Evolutionary conservation across 805 yeast genomes (phyloP).

Genomic region (Blastobotrys attinorum): DNA sequence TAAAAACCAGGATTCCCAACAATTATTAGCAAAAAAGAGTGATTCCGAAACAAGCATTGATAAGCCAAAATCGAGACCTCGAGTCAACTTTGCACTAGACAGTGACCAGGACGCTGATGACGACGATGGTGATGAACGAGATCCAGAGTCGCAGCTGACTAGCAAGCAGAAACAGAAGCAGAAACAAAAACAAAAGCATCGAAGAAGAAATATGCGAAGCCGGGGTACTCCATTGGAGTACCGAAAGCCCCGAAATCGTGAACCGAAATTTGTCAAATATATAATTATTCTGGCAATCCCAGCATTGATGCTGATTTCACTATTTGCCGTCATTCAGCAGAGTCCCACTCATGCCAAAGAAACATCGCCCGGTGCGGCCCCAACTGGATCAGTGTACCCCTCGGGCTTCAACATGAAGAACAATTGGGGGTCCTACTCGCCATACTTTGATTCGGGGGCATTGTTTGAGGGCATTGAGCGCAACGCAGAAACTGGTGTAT

Average conservation of each 20-base stretch:
- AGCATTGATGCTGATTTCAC: slow-evolving; percentile 16
- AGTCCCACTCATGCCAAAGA: slow-evolving; percentile 15
- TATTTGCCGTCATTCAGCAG: slow-evolving; percentile 17
- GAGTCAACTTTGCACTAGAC: neutral
- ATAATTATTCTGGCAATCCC: slow-evolving; percentile 18
- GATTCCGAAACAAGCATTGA: neutral
- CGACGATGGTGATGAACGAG: too few species aligned
- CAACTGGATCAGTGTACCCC: slow-evolving; percentile 29
- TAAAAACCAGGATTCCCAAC: too few species aligned
- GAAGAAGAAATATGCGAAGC: slow-evolving; percentile 1
- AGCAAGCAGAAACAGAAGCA: too few species aligned
- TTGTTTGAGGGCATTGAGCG: slow-evolving; percentile 26
- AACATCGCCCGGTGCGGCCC: slow-evolving; percentile 29
- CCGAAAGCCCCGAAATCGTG: neutral
- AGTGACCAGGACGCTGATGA: neutral
- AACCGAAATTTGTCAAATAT: neutral
- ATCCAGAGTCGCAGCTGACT: too few species aligned
- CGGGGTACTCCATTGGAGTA: neutral
- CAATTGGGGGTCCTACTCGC: slow-evolving; percentile 35
- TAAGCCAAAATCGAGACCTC: neutral
- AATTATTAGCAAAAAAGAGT: too few species aligned
- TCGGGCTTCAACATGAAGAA: slow-evolving; percentile 33
- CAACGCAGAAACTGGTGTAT: neutral
- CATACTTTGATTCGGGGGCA: slow-evolving; percentile 31
- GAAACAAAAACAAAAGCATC: too few species aligned